Base-by-base conservation (phyloP, 2,329 filamentous ascomycete genomes). In the Sporothrix pallida region DNA sequence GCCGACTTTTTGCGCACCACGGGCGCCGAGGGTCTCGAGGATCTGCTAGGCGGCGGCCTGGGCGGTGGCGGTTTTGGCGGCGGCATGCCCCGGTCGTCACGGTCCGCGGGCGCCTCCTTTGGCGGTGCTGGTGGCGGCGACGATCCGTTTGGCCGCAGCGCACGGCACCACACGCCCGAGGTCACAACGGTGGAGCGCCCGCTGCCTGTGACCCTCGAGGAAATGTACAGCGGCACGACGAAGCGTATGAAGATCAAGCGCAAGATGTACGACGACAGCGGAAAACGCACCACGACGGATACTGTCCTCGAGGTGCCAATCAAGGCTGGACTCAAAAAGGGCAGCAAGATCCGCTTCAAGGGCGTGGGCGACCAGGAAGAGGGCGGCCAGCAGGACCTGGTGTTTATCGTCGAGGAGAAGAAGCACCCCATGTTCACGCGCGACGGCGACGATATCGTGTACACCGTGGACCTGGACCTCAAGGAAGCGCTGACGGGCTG, bases 221-320 rank as follows among this genome's bases (percentile, higher is more conserved):
- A 99, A 79, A 84, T 98, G 75, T 98, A 90, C 84, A 91, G 88
- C 37, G 96, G 96, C 56, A 90, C 90, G 50, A 94, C 92, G 68
- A 99, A 99, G 89, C 98, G 97, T 87, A 94, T 99, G 88, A 97
- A 96, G 85, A 97, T 98, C 77, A 98, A 97, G 86, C 90, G 95
- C 79, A 98, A 98, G 89, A 94, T 92, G 20, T 98, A 93, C 81
- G 96, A 99, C 81, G 86, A 91, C 23, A 91, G 87, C 0, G 94
- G 94, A 74, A 97, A 97, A 85, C 90, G 94, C 78, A 93, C 89
- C 60, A 92, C 91, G 2, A 93, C 95, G 75, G 96, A 99, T 78
- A 93, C 95, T 79, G 93, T 98, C 20, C 85, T 99, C 44, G 94
- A 97, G 80, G 95, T 98, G 71, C 94, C 94, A 65, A 97, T 99